These are phyloP conservation scores for Azolla pinnata DNA, from an alignment of 75 land plant species.

Conservation along the genomic window DNA sequence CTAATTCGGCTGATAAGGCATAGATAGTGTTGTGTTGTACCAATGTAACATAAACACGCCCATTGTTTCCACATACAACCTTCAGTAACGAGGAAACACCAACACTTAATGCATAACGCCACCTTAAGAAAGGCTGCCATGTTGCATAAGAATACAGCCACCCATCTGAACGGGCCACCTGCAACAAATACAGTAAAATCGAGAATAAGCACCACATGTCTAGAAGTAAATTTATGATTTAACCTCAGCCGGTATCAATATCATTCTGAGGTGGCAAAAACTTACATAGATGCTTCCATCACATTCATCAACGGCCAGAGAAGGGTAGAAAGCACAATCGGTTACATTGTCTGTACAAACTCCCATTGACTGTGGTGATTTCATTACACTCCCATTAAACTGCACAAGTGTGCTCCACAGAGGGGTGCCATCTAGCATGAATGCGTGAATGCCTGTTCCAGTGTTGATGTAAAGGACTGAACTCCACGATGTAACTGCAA, in stretches of 20 bases:
- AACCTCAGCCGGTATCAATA: no score
- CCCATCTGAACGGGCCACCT: constrained; percentile 39
- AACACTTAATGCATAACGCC: constrained; percentile 46
- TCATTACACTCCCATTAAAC: constrained; percentile 30
- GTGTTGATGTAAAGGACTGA: constrained; percentile 30
- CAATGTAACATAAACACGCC: constrained; percentile 33
- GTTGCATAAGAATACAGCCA: constrained; percentile 37
- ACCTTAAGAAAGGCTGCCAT: constrained; percentile 36
- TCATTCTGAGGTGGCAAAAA: no score
- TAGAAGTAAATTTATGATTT: background rate
- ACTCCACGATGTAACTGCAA: constrained; percentile 30
- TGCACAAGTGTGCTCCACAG: constrained; percentile 42
- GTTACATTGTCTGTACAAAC: constrained; percentile 27
- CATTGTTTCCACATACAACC: constrained; percentile 47
- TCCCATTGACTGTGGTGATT: constrained; percentile 16
- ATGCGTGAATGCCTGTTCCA: constrained; percentile 38
- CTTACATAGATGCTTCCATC: constrained; percentile 56
- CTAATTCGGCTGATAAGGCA: constrained; percentile 35
- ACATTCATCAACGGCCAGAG: constrained; percentile 50
- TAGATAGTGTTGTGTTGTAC: constrained; percentile 22
- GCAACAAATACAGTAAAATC: background rate
- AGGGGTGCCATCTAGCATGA: constrained; percentile 21
- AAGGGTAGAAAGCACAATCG: constrained; percentile 42
- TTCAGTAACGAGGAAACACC: constrained; percentile 17
- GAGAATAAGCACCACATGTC: background rate